Evolutionary conservation across 306 rosid genomes (phyloP).

Genomic region (Chamaecrista fasciculata): DNA sequence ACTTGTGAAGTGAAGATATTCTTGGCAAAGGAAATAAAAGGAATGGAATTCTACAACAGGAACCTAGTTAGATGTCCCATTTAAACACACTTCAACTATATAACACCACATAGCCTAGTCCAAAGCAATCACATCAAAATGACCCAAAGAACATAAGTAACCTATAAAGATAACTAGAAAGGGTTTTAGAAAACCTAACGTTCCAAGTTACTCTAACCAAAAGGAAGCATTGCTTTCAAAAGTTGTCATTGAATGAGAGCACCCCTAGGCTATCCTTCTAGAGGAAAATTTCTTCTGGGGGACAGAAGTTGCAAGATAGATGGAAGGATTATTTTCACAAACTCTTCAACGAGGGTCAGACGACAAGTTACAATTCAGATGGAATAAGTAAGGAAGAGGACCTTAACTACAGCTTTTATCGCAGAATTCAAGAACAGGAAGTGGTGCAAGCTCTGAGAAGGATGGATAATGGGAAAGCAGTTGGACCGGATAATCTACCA

Average conservation of each 20-base stretch:
- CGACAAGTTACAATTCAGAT: no score
- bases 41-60: not conserved
- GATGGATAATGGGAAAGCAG: no score
- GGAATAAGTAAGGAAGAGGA: no score
- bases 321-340: no score
- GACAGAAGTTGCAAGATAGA: not conserved
- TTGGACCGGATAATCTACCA: no score
- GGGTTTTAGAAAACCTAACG: not conserved
- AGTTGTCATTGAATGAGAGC: not conserved
- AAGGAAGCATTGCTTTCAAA: conserved; percentile 5
- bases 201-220: not conserved
- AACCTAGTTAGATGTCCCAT: not conserved
- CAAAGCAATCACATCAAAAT: not conserved
- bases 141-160: conserved; percentile 1
- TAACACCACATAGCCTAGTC: not conserved
- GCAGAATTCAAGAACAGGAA: no score
- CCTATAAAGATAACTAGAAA: not conserved
- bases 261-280: not conserved
- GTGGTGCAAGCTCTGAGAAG: no score
- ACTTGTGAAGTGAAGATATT: not conserved
- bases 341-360: no score
- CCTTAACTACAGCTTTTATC: no score
- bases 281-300: not conserved
- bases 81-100: not conserved
- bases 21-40: not conserved